Conservation (phyloP, 2,329 filamentous ascomycete genomes). For the Aspergillus tubingensis region DNA sequence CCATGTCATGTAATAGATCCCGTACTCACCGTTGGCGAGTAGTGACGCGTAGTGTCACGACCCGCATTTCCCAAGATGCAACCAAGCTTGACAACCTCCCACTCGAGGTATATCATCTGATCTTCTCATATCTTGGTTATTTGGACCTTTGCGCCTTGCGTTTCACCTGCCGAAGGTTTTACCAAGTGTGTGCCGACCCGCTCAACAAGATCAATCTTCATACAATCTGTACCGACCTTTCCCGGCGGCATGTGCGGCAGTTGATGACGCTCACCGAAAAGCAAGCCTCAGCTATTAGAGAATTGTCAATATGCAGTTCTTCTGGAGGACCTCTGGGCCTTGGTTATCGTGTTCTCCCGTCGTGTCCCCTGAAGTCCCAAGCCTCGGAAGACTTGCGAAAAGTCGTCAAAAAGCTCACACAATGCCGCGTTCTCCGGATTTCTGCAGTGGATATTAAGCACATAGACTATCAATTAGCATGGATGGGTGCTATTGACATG, state of each 20-base stretch:
- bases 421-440: not conserved
- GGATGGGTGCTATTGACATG: not conserved
- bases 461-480: not conserved
- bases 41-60: not conserved
- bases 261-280: not conserved
- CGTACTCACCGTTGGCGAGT: not conserved
- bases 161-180: not conserved
- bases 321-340: not conserved
- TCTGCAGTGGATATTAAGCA: not conserved
- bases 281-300: not conserved
- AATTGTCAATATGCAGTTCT: not conserved
- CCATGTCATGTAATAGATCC: not conserved
- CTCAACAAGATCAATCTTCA: not conserved
- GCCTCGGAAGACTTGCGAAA: not conserved
- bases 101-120: not conserved
- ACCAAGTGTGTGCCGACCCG: not conserved
- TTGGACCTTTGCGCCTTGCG: not conserved
- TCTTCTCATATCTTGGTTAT: not conserved
- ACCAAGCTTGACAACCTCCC: not conserved
- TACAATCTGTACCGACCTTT: not conserved
- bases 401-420: not conserved
- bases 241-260: not conserved
- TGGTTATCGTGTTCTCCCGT: not conserved
- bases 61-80: not conserved
- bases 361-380: not conserved